phyloP scores from a whole-genome alignment of 75 land plant species.

The Isoetes taiwanensis region DNA sequence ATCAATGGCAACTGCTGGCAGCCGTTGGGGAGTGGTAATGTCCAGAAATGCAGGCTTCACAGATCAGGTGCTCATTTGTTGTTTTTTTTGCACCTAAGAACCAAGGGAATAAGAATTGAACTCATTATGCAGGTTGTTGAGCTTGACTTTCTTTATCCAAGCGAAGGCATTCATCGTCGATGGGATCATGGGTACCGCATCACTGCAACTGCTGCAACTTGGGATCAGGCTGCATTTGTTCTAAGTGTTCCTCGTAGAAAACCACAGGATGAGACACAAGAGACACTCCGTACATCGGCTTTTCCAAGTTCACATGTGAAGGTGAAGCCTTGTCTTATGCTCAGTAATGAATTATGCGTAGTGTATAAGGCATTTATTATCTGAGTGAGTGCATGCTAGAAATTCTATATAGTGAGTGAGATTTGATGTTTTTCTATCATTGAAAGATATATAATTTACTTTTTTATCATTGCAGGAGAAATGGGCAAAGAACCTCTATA shows the following conservation, averaged over 20 bases:
- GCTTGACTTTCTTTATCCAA: constrained; percentile 85
- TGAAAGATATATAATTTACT: not conserved
- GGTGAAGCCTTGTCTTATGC: constrained; percentile 18
- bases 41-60: constrained; percentile 89
- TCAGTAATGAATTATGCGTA: not conserved
- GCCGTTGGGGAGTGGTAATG: constrained; percentile 91
- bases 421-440: too few relatives aligned
- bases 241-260: constrained; percentile 66
- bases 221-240: constrained; percentile 82
- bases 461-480: constrained; percentile 46
- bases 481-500: constrained; percentile 79
- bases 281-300: constrained; percentile 76
- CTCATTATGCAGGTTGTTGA: constrained; percentile 55
- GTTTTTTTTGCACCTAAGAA: not conserved
- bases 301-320: constrained; percentile 85
- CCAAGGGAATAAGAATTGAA: not conserved
- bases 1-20: constrained; percentile 92
- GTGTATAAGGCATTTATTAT: not conserved
- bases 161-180: constrained; percentile 83
- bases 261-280: constrained; percentile 70
- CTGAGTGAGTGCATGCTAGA: too few relatives aligned
- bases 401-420: too few relatives aligned
- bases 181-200: constrained; percentile 88
- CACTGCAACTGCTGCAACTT: constrained; percentile 74
- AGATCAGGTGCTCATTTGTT: constrained; percentile 45